Conservation (phyloP, 2,329 filamentous ascomycete species). For the Epichloe aotearoae region DNA sequence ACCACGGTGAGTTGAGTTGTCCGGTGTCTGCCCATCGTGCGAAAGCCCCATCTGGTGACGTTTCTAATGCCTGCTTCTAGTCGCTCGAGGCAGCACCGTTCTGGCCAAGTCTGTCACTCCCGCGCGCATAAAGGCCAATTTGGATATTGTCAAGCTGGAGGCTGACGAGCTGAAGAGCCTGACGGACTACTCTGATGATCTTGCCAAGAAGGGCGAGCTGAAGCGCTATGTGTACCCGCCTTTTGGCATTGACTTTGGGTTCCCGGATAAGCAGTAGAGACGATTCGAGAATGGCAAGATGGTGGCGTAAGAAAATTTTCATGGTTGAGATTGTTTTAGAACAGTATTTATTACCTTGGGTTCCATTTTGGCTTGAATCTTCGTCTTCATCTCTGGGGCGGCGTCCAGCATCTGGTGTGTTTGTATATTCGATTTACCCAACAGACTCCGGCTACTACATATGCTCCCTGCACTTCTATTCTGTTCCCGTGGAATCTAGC, state of each 20-base stretch:
- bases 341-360: not conserved
- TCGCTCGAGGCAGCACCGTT: slow-evolving; percentile 55
- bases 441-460: not conserved
- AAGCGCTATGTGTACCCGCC: slow-evolving; percentile 55
- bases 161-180: slow-evolving; percentile 48
- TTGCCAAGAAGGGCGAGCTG: slow-evolving; percentile 37
- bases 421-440: not conserved
- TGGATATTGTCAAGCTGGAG: slow-evolving; percentile 52
- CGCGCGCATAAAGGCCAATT: slow-evolving; percentile 56
- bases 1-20: slow-evolving; percentile 51
- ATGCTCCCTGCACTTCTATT: not conserved
- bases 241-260: slow-evolving; percentile 56
- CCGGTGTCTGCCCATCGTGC: too few relatives aligned
- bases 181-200: slow-evolving; percentile 38
- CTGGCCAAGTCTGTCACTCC: slow-evolving; percentile 61
- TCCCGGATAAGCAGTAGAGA: slow-evolving; percentile 47
- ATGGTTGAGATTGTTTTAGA: not conserved
- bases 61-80: slow-evolving; percentile 22
- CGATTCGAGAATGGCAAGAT: not conserved
- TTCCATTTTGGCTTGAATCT: too few relatives aligned
- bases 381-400: too few relatives aligned
- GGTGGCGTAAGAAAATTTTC: not conserved
- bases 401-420: not conserved
- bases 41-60: too few relatives aligned
- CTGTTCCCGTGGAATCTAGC: not conserved